Conservation (phyloP, 805 yeast species). For the Jamesozyma jinghongensis region DNA sequence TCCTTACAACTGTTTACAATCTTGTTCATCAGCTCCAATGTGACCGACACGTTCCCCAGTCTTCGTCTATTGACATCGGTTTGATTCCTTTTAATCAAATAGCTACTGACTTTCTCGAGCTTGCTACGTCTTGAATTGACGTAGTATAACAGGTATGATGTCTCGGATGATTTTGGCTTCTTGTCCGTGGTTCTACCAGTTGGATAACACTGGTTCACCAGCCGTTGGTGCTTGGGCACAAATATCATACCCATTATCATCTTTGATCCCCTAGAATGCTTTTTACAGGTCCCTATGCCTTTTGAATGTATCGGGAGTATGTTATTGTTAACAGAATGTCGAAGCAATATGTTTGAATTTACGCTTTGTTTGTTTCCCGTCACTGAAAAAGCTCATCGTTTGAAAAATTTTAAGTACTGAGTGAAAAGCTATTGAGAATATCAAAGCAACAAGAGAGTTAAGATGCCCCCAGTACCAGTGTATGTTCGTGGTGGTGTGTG, state of each 20-base stretch:
- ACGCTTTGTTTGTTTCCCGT: too few species aligned
- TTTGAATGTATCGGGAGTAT: too few species aligned
- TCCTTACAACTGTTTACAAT: constrained; percentile 70
- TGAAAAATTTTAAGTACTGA: not conserved
- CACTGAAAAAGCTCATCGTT: not conserved
- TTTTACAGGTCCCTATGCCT: too few species aligned
- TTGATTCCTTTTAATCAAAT: constrained; percentile 51
- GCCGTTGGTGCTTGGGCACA: constrained; percentile 79
- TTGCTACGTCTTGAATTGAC: constrained; percentile 86
- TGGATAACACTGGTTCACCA: constrained; percentile 88
- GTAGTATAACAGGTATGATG: constrained; percentile 78
- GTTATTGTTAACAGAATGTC: not conserved
- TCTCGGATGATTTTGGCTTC: constrained; percentile 85
- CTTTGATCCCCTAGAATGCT: too few species aligned
- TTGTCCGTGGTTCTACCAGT: constrained; percentile 80
- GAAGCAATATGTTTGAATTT: too few species aligned
- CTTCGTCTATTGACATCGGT: constrained; percentile 53
- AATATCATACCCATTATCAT: constrained; percentile 28
- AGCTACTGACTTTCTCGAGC: constrained; percentile 74
- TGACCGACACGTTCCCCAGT: constrained; percentile 76
- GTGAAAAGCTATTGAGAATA: not conserved
- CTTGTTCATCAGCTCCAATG: constrained; percentile 59
- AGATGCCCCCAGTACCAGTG: constrained; percentile 42
- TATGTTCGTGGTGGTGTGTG: constrained; percentile 85
- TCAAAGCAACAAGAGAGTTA: too few species aligned